Conservation (phyloP, 805 yeast genomes). For the Scheffersomyces stipitis region DNA sequence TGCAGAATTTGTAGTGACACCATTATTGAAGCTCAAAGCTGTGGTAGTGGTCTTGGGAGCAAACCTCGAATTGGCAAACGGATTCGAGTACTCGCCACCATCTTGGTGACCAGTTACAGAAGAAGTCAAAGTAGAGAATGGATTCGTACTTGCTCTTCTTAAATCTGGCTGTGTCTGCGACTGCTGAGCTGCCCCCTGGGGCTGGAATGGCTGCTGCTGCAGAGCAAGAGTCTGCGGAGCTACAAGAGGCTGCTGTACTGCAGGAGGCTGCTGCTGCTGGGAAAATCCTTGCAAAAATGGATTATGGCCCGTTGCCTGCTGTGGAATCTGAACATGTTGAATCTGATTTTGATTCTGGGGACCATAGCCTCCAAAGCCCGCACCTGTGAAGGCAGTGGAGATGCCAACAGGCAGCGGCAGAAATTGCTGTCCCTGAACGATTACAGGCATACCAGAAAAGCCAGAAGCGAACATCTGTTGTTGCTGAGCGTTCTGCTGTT, state of each 20-base stretch:
- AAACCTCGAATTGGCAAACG: slow-evolving; percentile 44
- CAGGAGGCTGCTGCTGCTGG: slow-evolving; percentile 8
- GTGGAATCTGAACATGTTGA: slow-evolving; percentile 18
- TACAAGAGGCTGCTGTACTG: slow-evolving; percentile 11
- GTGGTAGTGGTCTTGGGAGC: slow-evolving; percentile 31
- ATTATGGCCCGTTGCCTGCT: slow-evolving; percentile 2
- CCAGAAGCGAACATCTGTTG: slow-evolving; percentile 2
- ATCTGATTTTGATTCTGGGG: slow-evolving; percentile 8
- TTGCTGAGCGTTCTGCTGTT: slow-evolving; percentile 7
- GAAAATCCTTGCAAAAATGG: slow-evolving; percentile 4
- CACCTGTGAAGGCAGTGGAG: slow-evolving; percentile 47
- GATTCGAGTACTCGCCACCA: slow-evolving; percentile 44
- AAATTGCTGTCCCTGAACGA: slow-evolving; percentile 14
- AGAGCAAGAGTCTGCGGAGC: slow-evolving; percentile 5
- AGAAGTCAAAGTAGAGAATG: slow-evolving; percentile 27
- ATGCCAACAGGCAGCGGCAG: slow-evolving; percentile 15
- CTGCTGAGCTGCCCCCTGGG: slow-evolving; percentile 2
- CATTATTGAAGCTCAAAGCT: slow-evolving; percentile 24
- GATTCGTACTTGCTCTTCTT: slow-evolving; percentile 34
- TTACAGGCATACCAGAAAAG: slow-evolving; percentile 7
- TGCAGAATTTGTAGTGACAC: slow-evolving; percentile 11
- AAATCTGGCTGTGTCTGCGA: slow-evolving; percentile 10
- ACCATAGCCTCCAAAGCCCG: slow-evolving; percentile 57
- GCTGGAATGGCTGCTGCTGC: slow-evolving; percentile 2
- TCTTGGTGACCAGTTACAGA: slow-evolving; percentile 15